Conservation (phyloP, 257 asterid genomes). For the Solanum pinnatisectum region DNA sequence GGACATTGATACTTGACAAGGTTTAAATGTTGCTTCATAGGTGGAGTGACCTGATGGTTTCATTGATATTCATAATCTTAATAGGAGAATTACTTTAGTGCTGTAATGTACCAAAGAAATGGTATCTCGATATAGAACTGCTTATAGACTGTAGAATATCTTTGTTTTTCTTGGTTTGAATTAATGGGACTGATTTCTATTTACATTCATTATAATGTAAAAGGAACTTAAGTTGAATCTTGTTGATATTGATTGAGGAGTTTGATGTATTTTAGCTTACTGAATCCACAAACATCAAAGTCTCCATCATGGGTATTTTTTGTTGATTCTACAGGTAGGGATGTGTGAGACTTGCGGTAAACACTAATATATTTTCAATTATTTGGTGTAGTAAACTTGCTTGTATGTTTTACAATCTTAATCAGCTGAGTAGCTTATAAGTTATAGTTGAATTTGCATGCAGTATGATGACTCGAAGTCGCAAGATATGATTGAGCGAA, state of each 20-base stretch:
- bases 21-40: neutral
- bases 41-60: neutral
- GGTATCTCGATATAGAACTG: neutral
- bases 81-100: neutral
- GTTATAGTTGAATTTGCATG: slow-evolving; percentile 6
- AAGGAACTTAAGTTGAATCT: neutral
- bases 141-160: neutral
- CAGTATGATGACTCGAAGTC: slow-evolving; percentile 67
- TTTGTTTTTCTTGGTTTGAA: neutral
- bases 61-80: neutral
- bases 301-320: neutral
- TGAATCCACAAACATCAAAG: neutral
- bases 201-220: neutral
- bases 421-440: neutral
- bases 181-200: neutral
- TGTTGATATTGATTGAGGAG: neutral
- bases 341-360: neutral
- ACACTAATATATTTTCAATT: neutral
- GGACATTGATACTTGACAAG: neutral
- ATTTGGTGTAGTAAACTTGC: neutral
- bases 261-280: neutral
- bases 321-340: neutral
- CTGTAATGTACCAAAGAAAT: neutral
- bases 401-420: neutral
- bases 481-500: slow-evolving; percentile 62